Base-by-base conservation (phyloP, 31 red algal species). In the Bonnemaisonia californica region DNA sequence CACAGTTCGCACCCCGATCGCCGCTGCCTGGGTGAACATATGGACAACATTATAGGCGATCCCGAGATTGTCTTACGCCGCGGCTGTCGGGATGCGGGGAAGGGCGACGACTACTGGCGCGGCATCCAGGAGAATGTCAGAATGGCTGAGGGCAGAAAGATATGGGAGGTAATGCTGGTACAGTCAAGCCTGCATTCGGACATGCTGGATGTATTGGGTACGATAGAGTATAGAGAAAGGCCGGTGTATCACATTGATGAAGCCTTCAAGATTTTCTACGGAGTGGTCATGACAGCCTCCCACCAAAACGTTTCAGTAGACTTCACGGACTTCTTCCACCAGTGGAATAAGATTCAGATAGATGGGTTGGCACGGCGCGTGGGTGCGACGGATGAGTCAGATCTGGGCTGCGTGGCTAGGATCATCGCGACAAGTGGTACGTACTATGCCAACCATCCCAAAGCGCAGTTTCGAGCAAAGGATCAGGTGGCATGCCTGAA, bases 91-190 rank as follows among this genome's bases (percentile, higher is more conserved):
- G 27, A 77, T 24, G 27, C 48, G 47, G 23, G 30, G 3, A 26
- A 3, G 8, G 69, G 69, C 31, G 18, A 48, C 5, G 37, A 47
- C 27, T 77, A 77, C 22, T 77, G 74, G 74, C 48, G 74, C 22
- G 74, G 74, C 26, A 35, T 74, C 41, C 23, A 48, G 42, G 70
- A 74, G 42, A 7, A 21, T 0, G 32, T 48, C 32, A 41, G 13
- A 13, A 16, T 5, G 21, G 23, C 33, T 18, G 51, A 62, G 18
- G 4, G 29, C 19, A 24, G 7, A n/a, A 34, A 4, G 34, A 34
- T 45, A 3, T 77, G 74, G 74, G 33, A 60, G 74, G 51, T 77
- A 0, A 3, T 31, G 3, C 54, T 77, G 0, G 35, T 60, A 38
- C 34, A 77, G 42, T n/a, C 27, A 33, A 33, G 32, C 7, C 23